Evolutionary conservation across 495 filamentous ascomycete species (phyloP).

Genomic region (Viridothelium virens): DNA sequence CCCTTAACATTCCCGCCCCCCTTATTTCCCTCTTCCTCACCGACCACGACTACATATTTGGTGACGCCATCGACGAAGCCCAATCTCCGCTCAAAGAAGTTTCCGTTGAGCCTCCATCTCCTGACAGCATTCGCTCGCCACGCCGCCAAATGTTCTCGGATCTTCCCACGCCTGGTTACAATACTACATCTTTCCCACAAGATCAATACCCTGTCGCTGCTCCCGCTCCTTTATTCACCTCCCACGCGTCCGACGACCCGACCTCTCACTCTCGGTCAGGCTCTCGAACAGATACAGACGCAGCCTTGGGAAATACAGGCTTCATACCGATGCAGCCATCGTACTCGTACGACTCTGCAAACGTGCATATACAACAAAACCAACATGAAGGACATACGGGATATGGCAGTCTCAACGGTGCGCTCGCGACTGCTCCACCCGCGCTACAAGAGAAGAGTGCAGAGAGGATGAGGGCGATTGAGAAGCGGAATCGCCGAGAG

Average conservation of each 20-base stretch:
- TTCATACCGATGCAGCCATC: constrained; percentile 55
- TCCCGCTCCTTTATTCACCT: constrained; percentile 21
- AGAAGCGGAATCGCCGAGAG: constrained; percentile 29
- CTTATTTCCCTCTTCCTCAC: constrained; percentile 91
- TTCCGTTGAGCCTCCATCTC: constrained; percentile 31
- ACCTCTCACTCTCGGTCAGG: constrained; percentile 22
- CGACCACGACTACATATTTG: constrained; percentile 81
- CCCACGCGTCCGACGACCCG: constrained; percentile 7
- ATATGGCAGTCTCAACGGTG: constrained; percentile 35
- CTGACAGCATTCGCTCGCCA: constrained; percentile 59
- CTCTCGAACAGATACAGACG: constrained; percentile 24
- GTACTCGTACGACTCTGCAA: constrained; percentile 39
- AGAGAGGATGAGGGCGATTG: neutral
- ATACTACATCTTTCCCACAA: constrained; percentile 49
- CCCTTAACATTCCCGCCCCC: constrained; percentile 90
- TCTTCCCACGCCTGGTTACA: constrained; percentile 56
- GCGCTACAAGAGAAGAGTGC: constrained; percentile 18
- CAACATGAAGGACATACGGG: constrained; percentile 22
- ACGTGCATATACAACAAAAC: constrained; percentile 28
- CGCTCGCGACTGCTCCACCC: constrained; percentile 22
- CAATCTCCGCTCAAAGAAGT: constrained; percentile 32
- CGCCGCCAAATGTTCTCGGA: constrained; percentile 64
- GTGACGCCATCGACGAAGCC: constrained; percentile 54
- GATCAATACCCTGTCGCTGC: constrained; percentile 15
- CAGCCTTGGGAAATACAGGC: constrained; percentile 44